phyloP scores from a whole-genome alignment of 2,329 filamentous ascomycete species.

The Diaporthe destruens region DNA sequence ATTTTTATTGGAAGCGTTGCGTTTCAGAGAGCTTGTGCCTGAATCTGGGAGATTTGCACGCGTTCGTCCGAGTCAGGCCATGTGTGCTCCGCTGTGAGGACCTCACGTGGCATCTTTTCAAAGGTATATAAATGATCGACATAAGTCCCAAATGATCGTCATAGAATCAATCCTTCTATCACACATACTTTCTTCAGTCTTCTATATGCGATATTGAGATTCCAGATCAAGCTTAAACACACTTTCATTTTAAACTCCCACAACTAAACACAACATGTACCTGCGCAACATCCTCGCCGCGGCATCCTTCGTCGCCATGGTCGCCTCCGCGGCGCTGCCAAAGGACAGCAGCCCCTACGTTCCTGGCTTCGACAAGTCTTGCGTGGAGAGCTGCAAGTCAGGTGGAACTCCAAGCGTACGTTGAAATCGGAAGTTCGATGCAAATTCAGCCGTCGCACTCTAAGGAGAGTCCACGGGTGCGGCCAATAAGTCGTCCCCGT shows the following conservation, averaged over 20 bases:
- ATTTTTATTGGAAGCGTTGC: constrained; percentile 1
- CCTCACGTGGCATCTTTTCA: constrained; percentile 8
- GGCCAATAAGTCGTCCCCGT: neutral
- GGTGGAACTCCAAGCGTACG: neutral
- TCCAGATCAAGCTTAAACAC: neutral
- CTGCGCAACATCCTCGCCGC: constrained; percentile 10
- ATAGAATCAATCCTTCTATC: no score
- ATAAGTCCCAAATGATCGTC: no score
- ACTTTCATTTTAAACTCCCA: neutral
- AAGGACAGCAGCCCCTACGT: neutral
- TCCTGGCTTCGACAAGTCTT: constrained; percentile 15
- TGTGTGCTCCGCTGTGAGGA: neutral
- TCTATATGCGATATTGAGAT: neutral
- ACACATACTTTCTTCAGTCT: neutral
- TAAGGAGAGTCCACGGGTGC: neutral
- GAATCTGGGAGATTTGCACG: neutral
- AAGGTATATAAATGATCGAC: neutral
- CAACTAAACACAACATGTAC: neutral
- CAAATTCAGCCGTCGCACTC: neutral
- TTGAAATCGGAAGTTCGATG: neutral
- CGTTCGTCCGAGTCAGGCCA: neutral
- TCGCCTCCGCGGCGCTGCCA: constrained; percentile 3
- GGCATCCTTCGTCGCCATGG: constrained; percentile 13
- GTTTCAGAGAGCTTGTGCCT: constrained; percentile 17
- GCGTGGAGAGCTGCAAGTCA: constrained; percentile 13